A percentile compares a stretch with the other conserved stretches of the same genome.
These are phyloP conservation scores for Fusarium sp. DNA, from an alignment of 2,329 filamentous ascomycete genomes.

Conservation along the genomic window DNA sequence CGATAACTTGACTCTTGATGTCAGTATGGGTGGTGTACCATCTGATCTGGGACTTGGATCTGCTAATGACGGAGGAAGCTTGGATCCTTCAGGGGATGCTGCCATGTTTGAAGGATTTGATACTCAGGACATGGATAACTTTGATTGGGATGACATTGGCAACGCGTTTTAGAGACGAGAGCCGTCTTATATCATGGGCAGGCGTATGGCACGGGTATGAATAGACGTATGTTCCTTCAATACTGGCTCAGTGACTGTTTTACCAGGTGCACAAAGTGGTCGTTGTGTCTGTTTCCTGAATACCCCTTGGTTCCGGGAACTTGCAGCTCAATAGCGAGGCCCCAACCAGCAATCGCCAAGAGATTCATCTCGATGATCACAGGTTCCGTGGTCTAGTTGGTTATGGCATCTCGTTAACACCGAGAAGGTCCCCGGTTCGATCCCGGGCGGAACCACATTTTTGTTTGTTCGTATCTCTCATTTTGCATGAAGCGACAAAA, in stretches of 20 bases:
- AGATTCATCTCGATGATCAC: background rate
- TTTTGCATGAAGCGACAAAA: background rate
- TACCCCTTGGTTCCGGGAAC: background rate
- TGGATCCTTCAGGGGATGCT: slow-evolving; percentile 50
- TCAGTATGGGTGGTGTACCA: slow-evolving; percentile 54
- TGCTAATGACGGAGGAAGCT: slow-evolving; percentile 46
- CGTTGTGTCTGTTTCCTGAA: background rate
- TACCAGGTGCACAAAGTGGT: background rate
- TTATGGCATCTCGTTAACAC: slow-evolving; percentile 30
- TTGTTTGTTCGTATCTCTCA: background rate
- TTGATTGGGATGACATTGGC: slow-evolving; percentile 23
- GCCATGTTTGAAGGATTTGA: slow-evolving; percentile 54
- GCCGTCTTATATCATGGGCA: background rate
- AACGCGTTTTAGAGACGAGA: slow-evolving; percentile 4
- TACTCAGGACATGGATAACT: slow-evolving; percentile 52
- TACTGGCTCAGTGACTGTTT: background rate
- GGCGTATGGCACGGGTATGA: slow-evolving; percentile 15
- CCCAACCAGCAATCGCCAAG: background rate
- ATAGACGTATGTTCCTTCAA: background rate
- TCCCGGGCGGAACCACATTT: slow-evolving; percentile 24
- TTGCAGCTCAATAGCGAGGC: background rate
- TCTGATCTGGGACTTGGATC: slow-evolving; percentile 54
- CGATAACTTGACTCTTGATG: slow-evolving; percentile 58
- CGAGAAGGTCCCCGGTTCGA: slow-evolving; percentile 26
- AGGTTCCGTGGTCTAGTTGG: slow-evolving; percentile 27